These are phyloP conservation scores for Populus euphratica DNA, from an alignment of 345 rosid species.

Conservation along the genomic window DNA sequence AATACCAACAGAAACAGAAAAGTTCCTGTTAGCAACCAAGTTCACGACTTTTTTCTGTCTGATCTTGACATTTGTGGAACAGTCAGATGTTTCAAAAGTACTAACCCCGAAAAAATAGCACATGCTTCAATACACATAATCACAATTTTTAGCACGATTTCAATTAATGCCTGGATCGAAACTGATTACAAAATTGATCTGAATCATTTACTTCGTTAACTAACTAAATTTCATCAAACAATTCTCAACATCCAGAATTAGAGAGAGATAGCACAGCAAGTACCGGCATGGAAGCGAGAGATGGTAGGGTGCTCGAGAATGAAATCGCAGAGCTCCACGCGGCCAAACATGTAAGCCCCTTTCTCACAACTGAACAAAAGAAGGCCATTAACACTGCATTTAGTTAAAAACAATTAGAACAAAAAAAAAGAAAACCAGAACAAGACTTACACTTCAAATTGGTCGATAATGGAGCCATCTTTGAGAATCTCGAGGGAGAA, in stretches of 20 bases:
- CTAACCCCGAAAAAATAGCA: neutral
- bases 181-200: too few relatives aligned
- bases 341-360: conserved; percentile 97
- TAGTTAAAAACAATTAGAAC: neutral
- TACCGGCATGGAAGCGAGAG: conserved; percentile 96
- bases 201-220: neutral
- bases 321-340: conserved; percentile 80
- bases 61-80: neutral
- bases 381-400: neutral
- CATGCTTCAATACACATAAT: neutral
- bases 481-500: conserved; percentile 77
- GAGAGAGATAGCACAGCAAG: neutral
- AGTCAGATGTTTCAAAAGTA: neutral
- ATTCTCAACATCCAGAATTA: too few relatives aligned
- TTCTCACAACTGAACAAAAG: conserved; percentile 54
- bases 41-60: neutral
- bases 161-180: too few relatives aligned
- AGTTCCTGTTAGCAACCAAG: neutral
- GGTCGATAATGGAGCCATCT: conserved; percentile 72
- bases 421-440: neutral
- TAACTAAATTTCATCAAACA: neutral
- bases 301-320: conserved; percentile 83
- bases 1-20: neutral
- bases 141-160: too few relatives aligned
- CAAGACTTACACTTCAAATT: conserved; percentile 50